These are phyloP conservation scores for Mortierella sp. DNA, from an alignment of 371 early-diverging fungal species.

Conservation along the genomic window DNA sequence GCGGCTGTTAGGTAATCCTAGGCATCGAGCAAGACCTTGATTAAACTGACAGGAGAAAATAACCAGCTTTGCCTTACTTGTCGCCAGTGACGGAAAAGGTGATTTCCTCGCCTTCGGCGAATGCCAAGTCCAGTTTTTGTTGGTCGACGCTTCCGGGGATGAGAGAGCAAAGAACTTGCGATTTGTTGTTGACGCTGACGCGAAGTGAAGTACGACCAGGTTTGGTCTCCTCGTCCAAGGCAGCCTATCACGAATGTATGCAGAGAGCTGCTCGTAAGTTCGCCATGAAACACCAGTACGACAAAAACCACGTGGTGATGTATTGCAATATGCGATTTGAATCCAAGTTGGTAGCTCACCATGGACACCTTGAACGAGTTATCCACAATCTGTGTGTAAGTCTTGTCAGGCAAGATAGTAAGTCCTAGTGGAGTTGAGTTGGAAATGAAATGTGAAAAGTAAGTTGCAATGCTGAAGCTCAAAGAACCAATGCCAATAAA, in stretches of 20 bases:
- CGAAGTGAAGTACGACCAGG: conserved; percentile 73
- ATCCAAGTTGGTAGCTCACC: conserved; percentile 55
- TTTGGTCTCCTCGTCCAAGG: conserved; percentile 70
- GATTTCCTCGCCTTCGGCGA: conserved; percentile 85
- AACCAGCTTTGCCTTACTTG: conserved; percentile 51
- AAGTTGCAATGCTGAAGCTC: not conserved
- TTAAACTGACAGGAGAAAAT: not conserved
- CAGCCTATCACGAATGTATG: conserved; percentile 66
- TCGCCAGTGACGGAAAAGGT: conserved; percentile 72
- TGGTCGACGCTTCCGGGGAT: conserved; percentile 71
- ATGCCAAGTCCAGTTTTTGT: conserved; percentile 77
- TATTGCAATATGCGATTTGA: too few relatives aligned
- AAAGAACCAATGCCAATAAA: not conserved
- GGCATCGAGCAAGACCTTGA: not conserved
- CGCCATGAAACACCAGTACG: not conserved
- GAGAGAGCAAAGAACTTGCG: conserved; percentile 85
- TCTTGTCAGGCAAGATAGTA: conserved; percentile 67
- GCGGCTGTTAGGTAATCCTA: not conserved
- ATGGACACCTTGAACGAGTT: conserved; percentile 82
- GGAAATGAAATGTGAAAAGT: conserved; percentile 7
- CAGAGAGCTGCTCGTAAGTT: not conserved
- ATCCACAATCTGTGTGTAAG: conserved; percentile 81
- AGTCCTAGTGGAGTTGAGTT: conserved; percentile 57
- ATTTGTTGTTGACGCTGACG: conserved; percentile 75
- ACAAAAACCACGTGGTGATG: too few relatives aligned